Evolutionary conservation across 768 basidiomycete genomes (phyloP), one percentile per base, ranked within the genome.

Genomic region (Termitomyces sp.): DNA sequence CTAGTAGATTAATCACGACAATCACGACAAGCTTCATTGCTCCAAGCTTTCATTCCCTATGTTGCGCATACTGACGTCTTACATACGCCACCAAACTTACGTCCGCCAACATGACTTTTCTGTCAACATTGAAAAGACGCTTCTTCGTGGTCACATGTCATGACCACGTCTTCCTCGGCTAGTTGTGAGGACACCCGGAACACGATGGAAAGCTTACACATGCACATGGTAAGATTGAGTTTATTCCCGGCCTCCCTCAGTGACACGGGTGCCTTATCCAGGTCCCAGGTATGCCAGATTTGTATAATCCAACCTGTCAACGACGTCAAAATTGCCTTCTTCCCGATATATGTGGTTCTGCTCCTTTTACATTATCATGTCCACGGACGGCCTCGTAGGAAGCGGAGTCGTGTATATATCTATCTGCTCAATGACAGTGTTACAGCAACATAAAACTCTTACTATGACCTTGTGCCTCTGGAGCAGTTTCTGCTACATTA

Each of bases 371-470:
- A 53, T 30, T 28, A 38, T 11, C 41, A 46, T 58, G 52, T 60
- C 60, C 59, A 58, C 55, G 62, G 62, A 56, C 38, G n/a, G n/a
- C n/a, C n/a, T n/a, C n/a, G 24, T 40, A 26, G 48, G 48, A 56
- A 58, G 57, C 51, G 24, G 20, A 48, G n/a, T 28, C 9, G 22
- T 18, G 48, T 40, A 26, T 60, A 51, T 60, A 52, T 60, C 54
- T 55, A 54, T 58, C 40, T 54, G 55, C 24, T 28, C 36, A 26
- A 13, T 40, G 36, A 52, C 24, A 24, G 40, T 40, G 28, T 38
- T 13, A 40, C 40, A 40, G 47, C 18, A 32, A 40, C 24, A 45
- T n/a, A 45, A 24, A 22, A 7, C 46, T 41, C 36, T 44, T 14
- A 6, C 51, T 55, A 47, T 38, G 41, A 14, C 38, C 53, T 35